Conservation (phyloP, 768 basidiomycete species). For the Russula emetica region DNA sequence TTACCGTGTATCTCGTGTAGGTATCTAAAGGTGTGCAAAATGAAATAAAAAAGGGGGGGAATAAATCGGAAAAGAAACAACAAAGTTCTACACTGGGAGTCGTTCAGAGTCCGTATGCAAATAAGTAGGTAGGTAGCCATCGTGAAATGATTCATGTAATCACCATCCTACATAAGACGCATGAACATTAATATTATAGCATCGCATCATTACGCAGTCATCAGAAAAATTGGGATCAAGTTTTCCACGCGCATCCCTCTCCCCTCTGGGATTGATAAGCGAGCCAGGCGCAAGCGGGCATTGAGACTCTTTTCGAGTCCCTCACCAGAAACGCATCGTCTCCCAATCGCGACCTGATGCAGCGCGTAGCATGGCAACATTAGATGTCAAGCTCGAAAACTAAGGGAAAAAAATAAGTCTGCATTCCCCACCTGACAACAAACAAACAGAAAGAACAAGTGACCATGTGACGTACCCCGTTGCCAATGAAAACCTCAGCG, state of each 20-base stretch:
- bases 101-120: background rate
- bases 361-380: slow-evolving; percentile 23
- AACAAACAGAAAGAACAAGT: background rate
- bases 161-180: too few species aligned
- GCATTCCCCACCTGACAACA: too few species aligned
- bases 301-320: background rate
- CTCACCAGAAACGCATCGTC: slow-evolving; percentile 21
- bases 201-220: background rate
- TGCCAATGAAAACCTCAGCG: slow-evolving; percentile 49
- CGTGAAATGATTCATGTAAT: background rate
- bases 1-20: too few species aligned
- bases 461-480: slow-evolving; percentile 40
- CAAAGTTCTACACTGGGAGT: background rate
- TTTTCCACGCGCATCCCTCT: background rate
- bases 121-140: background rate
- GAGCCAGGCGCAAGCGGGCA: background rate
- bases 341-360: slow-evolving; percentile 12
- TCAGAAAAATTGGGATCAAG: background rate
- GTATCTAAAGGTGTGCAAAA: too few species aligned
- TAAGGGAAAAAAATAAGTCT: background rate
- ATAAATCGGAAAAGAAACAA: background rate
- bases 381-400: slow-evolving; percentile 28
- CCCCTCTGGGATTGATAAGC: background rate
- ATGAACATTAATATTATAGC: background rate
- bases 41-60: too few species aligned